Conservation (phyloP, 2,329 filamentous ascomycete genomes). For the Zymoseptoria passerinii region DNA sequence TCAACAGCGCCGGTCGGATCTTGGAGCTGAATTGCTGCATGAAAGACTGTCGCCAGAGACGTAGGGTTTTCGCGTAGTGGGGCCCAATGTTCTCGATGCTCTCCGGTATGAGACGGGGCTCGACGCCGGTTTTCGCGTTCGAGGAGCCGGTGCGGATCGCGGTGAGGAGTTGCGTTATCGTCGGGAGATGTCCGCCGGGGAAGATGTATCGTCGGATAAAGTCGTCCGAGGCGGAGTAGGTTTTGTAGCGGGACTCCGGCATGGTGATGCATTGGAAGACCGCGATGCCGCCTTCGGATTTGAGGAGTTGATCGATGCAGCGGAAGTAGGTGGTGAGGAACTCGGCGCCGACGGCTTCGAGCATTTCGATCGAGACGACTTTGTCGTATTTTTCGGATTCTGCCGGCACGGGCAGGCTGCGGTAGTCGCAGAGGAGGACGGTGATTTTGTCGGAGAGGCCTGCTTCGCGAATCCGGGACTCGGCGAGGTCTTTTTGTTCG, state of each 20-base stretch:
- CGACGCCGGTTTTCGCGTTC: conserved; percentile 36
- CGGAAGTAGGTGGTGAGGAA: conserved; percentile 61
- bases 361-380: conserved; percentile 68
- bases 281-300: conserved; percentile 57
- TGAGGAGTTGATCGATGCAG: conserved; percentile 55
- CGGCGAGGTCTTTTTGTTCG: conserved; percentile 61
- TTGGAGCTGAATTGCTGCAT: conserved; percentile 51
- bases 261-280: conserved; percentile 73
- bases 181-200: conserved; percentile 63
- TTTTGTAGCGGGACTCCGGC: conserved; percentile 58
- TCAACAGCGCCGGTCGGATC: conserved; percentile 53
- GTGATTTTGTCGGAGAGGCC: conserved; percentile 54
- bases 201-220: conserved; percentile 75
- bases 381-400: conserved; percentile 51
- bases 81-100: conserved; percentile 63
- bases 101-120: conserved; percentile 51
- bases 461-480: conserved; percentile 53
- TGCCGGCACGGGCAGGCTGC: conserved; percentile 47
- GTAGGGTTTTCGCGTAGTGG: conserved; percentile 62
- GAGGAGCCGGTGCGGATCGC: conserved; percentile 52
- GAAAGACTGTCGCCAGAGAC: conserved; percentile 61
- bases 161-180: conserved; percentile 59
- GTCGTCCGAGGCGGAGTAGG: conserved; percentile 58
- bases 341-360: conserved; percentile 63
- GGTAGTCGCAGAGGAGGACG: conserved; percentile 62